phyloP scores from a whole-genome alignment of 2,329 filamentous ascomycete genomes.

The Penicillium corylophilum region DNA sequence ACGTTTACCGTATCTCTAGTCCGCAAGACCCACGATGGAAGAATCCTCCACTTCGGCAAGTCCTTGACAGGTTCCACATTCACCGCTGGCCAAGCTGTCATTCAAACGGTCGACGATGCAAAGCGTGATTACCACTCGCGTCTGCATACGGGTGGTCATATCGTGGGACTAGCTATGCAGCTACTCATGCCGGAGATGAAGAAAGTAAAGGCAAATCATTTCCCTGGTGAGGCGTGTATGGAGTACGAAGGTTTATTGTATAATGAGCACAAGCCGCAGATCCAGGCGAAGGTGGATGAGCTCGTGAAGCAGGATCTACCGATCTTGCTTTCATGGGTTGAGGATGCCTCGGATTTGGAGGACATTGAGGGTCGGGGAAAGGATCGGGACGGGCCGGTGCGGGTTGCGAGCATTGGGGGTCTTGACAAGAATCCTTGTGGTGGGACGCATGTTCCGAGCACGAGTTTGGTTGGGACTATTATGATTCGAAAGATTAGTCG shows the following conservation, averaged over 20 bases:
- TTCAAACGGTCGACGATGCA: conserved; percentile 24
- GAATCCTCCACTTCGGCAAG: conserved; percentile 28
- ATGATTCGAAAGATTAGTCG: conserved; percentile 30
- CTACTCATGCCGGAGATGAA: conserved; percentile 25
- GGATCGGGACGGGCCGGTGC: conserved; percentile 19
- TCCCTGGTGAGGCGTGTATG: conserved; percentile 27
- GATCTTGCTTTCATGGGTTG: conserved; percentile 27
- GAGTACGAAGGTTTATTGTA: conserved; percentile 31
- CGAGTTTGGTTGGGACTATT: conserved; percentile 23
- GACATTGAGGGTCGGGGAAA: conserved; percentile 13
- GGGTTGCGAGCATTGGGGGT: conserved; percentile 30
- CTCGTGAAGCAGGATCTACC: conserved; percentile 22
- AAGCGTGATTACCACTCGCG: conserved; percentile 31
- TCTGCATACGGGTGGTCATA: conserved; percentile 32
- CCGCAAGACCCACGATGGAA: conserved; percentile 25
- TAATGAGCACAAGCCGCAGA: conserved; percentile 28
- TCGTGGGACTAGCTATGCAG: conserved; percentile 30
- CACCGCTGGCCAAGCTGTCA: conserved; percentile 15
- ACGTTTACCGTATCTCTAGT: conserved; percentile 27
- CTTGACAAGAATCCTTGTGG: conserved; percentile 32
- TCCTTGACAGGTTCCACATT: conserved; percentile 6
- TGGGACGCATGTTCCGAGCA: conserved; percentile 30
- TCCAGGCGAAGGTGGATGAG: conserved; percentile 31
- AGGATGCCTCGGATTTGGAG: conserved; percentile 16
- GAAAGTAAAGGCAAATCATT: conserved; percentile 33